phyloP scores from a whole-genome alignment of 371 early-diverging fungal species.

The Mucor irregularis region DNA sequence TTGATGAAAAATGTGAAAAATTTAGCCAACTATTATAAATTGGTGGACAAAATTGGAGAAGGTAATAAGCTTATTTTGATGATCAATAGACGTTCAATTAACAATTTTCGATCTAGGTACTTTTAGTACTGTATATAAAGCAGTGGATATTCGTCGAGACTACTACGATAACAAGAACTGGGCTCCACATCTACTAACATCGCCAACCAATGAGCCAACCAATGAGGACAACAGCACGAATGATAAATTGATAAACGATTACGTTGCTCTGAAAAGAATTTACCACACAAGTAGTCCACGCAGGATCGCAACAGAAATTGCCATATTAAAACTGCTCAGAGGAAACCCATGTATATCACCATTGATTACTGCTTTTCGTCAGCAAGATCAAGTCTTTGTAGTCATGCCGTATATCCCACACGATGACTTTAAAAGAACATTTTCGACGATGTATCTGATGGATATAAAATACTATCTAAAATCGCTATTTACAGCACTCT shows the following conservation, averaged over 20 bases:
- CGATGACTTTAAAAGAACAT: slow-evolving; percentile 70
- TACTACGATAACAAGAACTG: slow-evolving; percentile 63
- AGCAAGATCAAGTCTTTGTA: slow-evolving; percentile 84
- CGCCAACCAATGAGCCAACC: slow-evolving; percentile 4
- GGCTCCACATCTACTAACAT: background rate
- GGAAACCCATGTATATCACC: slow-evolving; percentile 64
- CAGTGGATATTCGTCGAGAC: slow-evolving; percentile 73
- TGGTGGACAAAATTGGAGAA: slow-evolving; percentile 56
- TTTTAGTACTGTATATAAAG: slow-evolving; percentile 97
- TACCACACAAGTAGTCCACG: slow-evolving; percentile 85
- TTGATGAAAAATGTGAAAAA: slow-evolving; percentile 53
- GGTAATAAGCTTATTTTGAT: slow-evolving; percentile 35
- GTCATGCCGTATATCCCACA: slow-evolving; percentile 90
- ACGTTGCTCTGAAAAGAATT: slow-evolving; percentile 93
- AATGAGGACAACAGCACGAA: slow-evolving; percentile 6
- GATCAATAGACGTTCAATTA: background rate
- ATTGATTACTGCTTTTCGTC: slow-evolving; percentile 80
- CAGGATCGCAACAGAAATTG: slow-evolving; percentile 90
- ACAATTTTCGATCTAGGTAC: background rate
- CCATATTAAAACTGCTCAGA: slow-evolving; percentile 71
- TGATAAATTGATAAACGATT: slow-evolving; percentile 27
- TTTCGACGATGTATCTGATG: background rate
- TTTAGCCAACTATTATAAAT: slow-evolving; percentile 58
- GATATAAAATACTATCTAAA: slow-evolving; percentile 88
- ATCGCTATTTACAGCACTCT: slow-evolving; percentile 74